Evolutionary conservation across 352 stramenopile species (phyloP).

Genomic region (Blastocystis hominis): DNA sequence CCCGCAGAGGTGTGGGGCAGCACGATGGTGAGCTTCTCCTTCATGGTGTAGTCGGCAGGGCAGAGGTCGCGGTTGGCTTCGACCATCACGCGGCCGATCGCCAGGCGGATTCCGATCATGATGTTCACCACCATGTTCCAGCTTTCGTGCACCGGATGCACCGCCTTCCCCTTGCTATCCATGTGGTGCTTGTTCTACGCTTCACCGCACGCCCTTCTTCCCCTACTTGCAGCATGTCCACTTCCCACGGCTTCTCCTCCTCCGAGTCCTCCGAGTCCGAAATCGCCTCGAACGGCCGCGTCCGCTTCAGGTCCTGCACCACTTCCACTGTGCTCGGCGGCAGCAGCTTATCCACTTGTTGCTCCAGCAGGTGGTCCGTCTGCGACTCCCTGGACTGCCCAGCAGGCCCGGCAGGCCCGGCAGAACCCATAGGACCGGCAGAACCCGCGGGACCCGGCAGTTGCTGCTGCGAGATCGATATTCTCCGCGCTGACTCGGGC

Average conservation of each 20-base stretch:
- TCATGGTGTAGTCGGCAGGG: conserved; percentile 69
- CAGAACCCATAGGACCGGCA: too few relatives aligned
- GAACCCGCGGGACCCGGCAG: too few relatives aligned
- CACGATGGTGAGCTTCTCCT: conserved; percentile 67
- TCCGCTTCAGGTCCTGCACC: neutral
- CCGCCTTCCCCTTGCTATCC: conserved; percentile 32
- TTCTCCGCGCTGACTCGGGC: too few relatives aligned
- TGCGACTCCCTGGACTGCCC: too few relatives aligned
- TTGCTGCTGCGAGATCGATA: too few relatives aligned
- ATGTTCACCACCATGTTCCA: conserved; percentile 94
- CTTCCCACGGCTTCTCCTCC: neutral
- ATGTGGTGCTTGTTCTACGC: conserved; percentile 33
- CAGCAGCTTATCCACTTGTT: neutral
- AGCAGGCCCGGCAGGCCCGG: too few relatives aligned
- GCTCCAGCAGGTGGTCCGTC: neutral
- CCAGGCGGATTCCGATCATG: conserved; percentile 91
- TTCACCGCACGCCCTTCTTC: neutral
- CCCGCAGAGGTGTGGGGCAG: conserved; percentile 58
- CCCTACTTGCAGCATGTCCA: neutral
- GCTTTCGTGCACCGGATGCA: conserved; percentile 75
- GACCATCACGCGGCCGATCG: conserved; percentile 71
- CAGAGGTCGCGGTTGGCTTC: conserved; percentile 62
- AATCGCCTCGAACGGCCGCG: neutral
- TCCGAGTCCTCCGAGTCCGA: neutral
- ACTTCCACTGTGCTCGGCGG: neutral